Conservation (phyloP, 768 basidiomycete genomes). For the Panaeolus cyanescens region DNA sequence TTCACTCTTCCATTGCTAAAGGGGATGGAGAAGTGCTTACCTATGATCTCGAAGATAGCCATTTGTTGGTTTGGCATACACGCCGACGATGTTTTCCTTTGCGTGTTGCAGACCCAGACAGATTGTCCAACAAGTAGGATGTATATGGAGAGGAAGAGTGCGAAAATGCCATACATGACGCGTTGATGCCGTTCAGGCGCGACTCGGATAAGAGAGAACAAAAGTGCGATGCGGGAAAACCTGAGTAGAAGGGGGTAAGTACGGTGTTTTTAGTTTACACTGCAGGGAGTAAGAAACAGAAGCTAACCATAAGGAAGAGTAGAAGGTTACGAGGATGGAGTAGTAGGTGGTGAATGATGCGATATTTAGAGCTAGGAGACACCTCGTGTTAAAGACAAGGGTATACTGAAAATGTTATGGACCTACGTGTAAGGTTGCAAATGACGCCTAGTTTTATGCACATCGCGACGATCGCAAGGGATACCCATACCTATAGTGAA, state of each 20-base stretch:
- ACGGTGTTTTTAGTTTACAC: background rate
- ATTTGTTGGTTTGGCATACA: slow-evolving; percentile 48
- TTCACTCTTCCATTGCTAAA: background rate
- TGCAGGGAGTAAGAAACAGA: background rate
- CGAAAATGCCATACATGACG: slow-evolving; percentile 27
- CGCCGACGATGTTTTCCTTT: slow-evolving; percentile 36
- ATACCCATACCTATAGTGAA: slow-evolving; percentile 1
- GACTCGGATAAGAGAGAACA: slow-evolving; percentile 57
- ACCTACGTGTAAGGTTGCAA: background rate
- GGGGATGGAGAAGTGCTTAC: slow-evolving; percentile 32
- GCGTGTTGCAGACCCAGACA: slow-evolving; percentile 43
- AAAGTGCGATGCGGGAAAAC: slow-evolving; percentile 51
- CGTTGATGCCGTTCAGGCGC: slow-evolving; percentile 35
- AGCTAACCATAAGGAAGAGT: background rate
- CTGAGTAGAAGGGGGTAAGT: slow-evolving; percentile 24
- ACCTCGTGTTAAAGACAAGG: background rate
- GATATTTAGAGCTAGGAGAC: background rate
- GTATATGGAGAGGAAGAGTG: slow-evolving; percentile 29
- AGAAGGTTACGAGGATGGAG: background rate
- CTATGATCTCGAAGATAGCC: slow-evolving; percentile 52
- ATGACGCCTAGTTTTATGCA: background rate
- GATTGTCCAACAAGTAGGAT: slow-evolving; percentile 44
- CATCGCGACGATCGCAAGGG: background rate
- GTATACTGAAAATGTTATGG: background rate
- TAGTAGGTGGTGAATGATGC: background rate